Conservation (phyloP, 2,329 filamentous ascomycete genomes). For the Penicillium sp. region DNA sequence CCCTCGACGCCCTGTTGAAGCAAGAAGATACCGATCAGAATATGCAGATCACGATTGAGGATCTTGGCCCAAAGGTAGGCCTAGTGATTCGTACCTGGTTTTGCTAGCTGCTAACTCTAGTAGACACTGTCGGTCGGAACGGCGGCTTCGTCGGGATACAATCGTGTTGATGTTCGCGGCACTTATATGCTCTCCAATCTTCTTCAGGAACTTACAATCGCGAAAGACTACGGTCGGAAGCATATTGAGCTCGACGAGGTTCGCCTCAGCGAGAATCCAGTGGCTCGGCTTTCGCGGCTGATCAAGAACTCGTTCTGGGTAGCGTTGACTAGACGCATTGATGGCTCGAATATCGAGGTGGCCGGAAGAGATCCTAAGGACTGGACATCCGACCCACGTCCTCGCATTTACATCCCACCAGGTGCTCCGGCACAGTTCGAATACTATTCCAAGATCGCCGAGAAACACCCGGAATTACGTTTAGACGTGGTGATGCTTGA, state of each 20-base stretch:
- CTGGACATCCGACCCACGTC: conserved; percentile 85
- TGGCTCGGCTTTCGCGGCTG: conserved; percentile 79
- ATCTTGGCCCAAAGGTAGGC: conserved; percentile 81
- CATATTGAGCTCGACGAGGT: conserved; percentile 89
- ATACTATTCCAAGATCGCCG: conserved; percentile 82
- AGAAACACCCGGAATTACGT: conserved; percentile 76
- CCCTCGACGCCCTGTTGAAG: conserved; percentile 72
- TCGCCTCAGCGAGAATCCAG: conserved; percentile 91
- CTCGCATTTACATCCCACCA: conserved; percentile 84
- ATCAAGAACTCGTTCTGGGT: conserved; percentile 94
- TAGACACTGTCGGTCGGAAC: conserved; percentile 82
- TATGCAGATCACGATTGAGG: conserved; percentile 97
- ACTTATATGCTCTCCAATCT: conserved; percentile 98
- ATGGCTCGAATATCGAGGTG: conserved; percentile 74
- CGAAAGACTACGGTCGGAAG: conserved; percentile 85
- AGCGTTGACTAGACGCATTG: conserved; percentile 83
- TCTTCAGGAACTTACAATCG: conserved; percentile 88
- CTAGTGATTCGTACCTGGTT: not conserved
- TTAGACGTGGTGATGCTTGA: conserved; percentile 81
- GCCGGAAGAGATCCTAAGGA: conserved; percentile 92
- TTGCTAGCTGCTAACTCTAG: conserved; percentile 25
- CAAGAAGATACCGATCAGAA: conserved; percentile 94
- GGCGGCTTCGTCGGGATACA: conserved; percentile 79
- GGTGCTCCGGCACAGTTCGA: conserved; percentile 84
- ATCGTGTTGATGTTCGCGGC: conserved; percentile 85